Conservation (phyloP, 164 flowering plant genomes). For the Litsea cubeba region DNA sequence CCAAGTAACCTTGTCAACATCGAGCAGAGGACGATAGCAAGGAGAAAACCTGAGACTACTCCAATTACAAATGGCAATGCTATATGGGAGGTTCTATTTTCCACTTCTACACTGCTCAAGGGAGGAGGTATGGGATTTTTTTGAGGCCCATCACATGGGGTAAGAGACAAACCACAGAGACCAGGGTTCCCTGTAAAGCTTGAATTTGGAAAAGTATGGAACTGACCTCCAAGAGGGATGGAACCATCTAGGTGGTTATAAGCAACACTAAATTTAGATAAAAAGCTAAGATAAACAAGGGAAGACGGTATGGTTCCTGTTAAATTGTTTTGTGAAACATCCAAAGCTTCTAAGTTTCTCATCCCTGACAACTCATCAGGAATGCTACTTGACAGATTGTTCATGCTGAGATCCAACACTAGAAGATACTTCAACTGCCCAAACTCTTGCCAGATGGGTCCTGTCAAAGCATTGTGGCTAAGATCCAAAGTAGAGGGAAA, state of each 20-base stretch:
- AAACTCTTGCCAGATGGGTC: conserved; percentile 20
- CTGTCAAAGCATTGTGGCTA: conserved; percentile 14
- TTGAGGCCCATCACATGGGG: background rate
- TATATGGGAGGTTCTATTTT: background rate
- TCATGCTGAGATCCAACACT: conserved; percentile 16
- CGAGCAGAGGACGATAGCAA: conserved; percentile 31
- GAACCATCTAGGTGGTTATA: conserved; percentile 57
- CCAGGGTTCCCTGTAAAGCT: conserved; percentile 61
- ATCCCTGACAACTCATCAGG: conserved; percentile 16
- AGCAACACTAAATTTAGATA: conserved; percentile 50
- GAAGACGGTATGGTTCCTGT: conserved; percentile 23
- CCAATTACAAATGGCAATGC: conserved; percentile 51
- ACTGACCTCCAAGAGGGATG: conserved; percentile 72
- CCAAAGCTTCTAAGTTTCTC: conserved; percentile 18
- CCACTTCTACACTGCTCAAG: background rate
- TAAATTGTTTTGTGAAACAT: conserved; percentile 20
- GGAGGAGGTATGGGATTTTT: background rate
- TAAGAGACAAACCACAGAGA: conserved; percentile 43
- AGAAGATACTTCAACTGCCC: conserved; percentile 17
- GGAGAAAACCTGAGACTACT: conserved; percentile 40
- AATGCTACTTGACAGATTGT: conserved; percentile 12
- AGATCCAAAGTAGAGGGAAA: conserved; percentile 20
- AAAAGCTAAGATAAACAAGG: conserved; percentile 16
- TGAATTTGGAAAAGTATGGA: conserved; percentile 48
- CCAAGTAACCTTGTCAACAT: background rate